phyloP scores from a whole-genome alignment of 2,329 filamentous ascomycete genomes.

The Ophiocordyceps camponoti-saundersi region DNA sequence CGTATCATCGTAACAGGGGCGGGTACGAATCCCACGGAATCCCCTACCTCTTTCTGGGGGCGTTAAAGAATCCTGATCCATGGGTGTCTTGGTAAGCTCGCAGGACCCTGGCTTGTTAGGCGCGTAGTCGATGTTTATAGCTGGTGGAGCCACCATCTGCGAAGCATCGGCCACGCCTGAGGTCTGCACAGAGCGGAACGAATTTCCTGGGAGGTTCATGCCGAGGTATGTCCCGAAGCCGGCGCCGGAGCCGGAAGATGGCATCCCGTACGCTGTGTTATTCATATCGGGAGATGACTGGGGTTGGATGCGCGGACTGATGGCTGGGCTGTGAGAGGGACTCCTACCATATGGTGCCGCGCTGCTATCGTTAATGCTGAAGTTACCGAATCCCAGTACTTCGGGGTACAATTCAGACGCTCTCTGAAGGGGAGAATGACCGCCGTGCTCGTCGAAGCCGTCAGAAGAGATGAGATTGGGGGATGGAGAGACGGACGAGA shows the following conservation, averaged over 20 bases:
- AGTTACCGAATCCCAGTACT: constrained; percentile 59
- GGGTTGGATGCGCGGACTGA: constrained; percentile 43
- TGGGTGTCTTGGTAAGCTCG: constrained; percentile 39
- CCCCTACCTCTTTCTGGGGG: constrained; percentile 53
- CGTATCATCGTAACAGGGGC: background rate
- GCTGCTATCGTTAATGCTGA: constrained; percentile 63
- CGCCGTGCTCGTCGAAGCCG: constrained; percentile 53
- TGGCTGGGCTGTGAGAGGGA: constrained; percentile 57
- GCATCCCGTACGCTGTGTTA: constrained; percentile 28
- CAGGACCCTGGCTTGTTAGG: constrained; percentile 36
- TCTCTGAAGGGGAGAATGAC: constrained; percentile 66
- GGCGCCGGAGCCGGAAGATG: constrained; percentile 19
- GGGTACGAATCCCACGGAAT: background rate
- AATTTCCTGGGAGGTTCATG: constrained; percentile 23
- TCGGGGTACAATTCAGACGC: constrained; percentile 69
- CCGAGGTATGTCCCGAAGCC: constrained; percentile 21
- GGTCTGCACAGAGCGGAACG: constrained; percentile 34
- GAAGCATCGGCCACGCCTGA: constrained; percentile 41
- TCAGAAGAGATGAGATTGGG: constrained; percentile 68
- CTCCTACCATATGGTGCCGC: constrained; percentile 57
- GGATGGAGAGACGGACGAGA: constrained; percentile 72
- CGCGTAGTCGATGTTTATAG: constrained; percentile 87
- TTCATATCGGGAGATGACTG: constrained; percentile 36
- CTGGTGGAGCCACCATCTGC: constrained; percentile 70
- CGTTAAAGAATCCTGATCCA: constrained; percentile 64